Conservation (phyloP, 768 basidiomycete species). For the Stropharia rugosoannulata region DNA sequence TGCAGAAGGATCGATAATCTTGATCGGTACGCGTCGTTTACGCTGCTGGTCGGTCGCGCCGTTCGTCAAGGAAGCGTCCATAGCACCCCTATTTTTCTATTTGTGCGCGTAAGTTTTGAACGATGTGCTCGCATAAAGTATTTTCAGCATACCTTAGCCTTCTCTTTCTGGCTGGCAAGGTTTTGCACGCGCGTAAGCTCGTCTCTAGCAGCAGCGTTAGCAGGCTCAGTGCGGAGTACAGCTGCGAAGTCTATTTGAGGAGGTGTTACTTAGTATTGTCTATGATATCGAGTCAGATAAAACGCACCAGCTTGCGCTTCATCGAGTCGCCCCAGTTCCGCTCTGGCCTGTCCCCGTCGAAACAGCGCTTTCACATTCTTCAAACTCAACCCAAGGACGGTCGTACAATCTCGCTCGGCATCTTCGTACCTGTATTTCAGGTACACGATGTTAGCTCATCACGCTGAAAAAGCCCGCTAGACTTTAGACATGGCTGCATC, state of each 20-base stretch:
- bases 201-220: constrained; percentile 58
- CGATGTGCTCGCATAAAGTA: neutral
- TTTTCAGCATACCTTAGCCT: constrained; percentile 29
- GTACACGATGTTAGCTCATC: neutral
- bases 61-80: constrained; percentile 15
- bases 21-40: constrained; percentile 59
- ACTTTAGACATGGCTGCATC: too few species aligned
- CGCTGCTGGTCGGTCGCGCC: constrained; percentile 24
- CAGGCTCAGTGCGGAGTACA: constrained; percentile 60
- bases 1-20: constrained; percentile 45
- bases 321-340: constrained; percentile 47
- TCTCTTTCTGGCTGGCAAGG: constrained; percentile 35
- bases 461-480: too few species aligned
- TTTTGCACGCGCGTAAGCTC: constrained; percentile 54
- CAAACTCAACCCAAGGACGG: constrained; percentile 51
- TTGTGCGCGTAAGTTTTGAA: neutral
- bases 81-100: constrained; percentile 24
- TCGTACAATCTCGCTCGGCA: constrained; percentile 78
- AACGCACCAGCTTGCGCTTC: constrained; percentile 63
- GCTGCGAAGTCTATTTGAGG: constrained; percentile 55
- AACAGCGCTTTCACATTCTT: constrained; percentile 81
- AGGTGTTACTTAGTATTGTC: neutral
- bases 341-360: constrained; percentile 72
- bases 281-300: neutral
- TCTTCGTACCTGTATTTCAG: constrained; percentile 60